These are phyloP conservation scores for Venustampulla echinocandica DNA, from an alignment of 495 filamentous ascomycete species.

Conservation along the genomic window DNA sequence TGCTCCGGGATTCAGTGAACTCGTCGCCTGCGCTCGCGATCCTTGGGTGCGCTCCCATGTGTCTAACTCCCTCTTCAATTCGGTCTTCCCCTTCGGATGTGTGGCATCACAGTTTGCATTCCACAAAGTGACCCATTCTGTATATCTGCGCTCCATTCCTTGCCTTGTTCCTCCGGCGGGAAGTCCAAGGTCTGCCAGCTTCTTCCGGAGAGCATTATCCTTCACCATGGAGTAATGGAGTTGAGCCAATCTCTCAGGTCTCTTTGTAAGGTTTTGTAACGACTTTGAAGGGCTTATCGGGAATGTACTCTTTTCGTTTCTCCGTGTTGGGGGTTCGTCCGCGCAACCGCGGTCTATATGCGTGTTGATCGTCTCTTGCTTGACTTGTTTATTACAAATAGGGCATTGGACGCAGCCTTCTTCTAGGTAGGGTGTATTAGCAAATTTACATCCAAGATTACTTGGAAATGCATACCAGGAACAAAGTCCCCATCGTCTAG, in stretches of 20 bases:
- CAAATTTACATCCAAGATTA: neutral
- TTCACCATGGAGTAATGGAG: constrained; percentile 76
- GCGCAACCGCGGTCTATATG: constrained; percentile 57
- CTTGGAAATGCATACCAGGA: constrained; percentile 23
- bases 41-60: constrained; percentile 75
- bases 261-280: constrained; percentile 17
- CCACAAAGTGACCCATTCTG: constrained; percentile 91
- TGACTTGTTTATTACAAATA: constrained; percentile 70
- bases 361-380: constrained; percentile 56
- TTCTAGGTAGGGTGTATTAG: constrained; percentile 30
- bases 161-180: constrained; percentile 55
- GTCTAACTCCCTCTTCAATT: constrained; percentile 69
- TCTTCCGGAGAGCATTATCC: constrained; percentile 66
- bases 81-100: constrained; percentile 55
- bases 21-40: constrained; percentile 28
- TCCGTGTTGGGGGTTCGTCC: constrained; percentile 20
- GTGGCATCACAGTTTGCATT: constrained; percentile 92
- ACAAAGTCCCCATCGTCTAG: constrained; percentile 19
- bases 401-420: constrained; percentile 78
- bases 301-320: constrained; percentile 1
- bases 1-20: constrained; percentile 5
- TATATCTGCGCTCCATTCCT: constrained; percentile 69
- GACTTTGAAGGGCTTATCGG: constrained; percentile 11
- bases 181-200: constrained; percentile 76
- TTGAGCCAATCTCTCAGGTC: constrained; percentile 44